Percentiles rank a stretch among this genome's conserved stretches.
phyloP scores from a whole-genome alignment of 306 rosid genomes.

The Quillaja saponaria region DNA sequence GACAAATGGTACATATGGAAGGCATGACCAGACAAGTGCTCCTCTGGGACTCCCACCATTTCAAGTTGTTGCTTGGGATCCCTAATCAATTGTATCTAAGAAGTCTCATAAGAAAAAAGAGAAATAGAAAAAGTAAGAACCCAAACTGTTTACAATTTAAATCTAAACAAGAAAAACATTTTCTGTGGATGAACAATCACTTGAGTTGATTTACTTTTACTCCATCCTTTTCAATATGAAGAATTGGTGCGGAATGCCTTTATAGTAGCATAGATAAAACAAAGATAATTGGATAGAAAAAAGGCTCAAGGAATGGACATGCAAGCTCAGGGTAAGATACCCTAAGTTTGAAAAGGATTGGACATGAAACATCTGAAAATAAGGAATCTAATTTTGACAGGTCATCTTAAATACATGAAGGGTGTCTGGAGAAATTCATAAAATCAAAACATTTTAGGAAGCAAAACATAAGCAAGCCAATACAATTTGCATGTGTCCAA shows the following conservation, averaged over 20 bases:
- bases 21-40: slow-evolving; percentile 81
- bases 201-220: neutral
- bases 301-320: too few relatives aligned
- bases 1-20: slow-evolving; percentile 87
- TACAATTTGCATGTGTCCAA: neutral
- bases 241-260: too few relatives aligned
- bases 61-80: slow-evolving; percentile 77
- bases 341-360: too few relatives aligned
- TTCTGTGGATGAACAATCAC: neutral
- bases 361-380: too few relatives aligned
- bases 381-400: too few relatives aligned
- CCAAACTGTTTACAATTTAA: neutral
- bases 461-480: too few relatives aligned
- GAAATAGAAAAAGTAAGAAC: slow-evolving; percentile 14
- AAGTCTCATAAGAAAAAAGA: slow-evolving; percentile 20
- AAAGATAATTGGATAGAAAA: too few relatives aligned
- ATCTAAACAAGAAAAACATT: neutral
- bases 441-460: too few relatives aligned
- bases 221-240: neutral
- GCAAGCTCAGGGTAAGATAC: too few relatives aligned
- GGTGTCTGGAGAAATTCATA: too few relatives aligned
- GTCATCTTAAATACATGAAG: too few relatives aligned
- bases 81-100: slow-evolving; percentile 74
- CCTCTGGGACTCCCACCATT: slow-evolving; percentile 94
- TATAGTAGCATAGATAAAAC: too few relatives aligned